Evolutionary conservation across 2,329 filamentous ascomycete genomes (phyloP).

Genomic region (Arthrobotrys conoides): DNA sequence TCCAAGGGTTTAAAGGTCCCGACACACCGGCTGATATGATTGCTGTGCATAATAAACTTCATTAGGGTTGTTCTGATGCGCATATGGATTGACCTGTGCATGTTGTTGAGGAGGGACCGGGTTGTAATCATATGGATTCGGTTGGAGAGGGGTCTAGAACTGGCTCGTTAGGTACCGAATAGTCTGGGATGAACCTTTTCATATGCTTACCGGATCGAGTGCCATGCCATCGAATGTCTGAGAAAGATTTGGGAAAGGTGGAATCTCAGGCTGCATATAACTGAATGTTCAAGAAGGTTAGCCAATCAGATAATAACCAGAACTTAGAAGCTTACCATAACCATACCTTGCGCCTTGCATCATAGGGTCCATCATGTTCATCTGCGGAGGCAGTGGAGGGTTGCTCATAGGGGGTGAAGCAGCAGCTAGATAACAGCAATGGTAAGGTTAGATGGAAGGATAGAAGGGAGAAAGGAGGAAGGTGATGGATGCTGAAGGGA

Average conservation of each 20-base stretch:
- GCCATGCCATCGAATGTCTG: conserved; percentile 50
- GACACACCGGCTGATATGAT: conserved; percentile 74
- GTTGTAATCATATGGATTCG: conserved; percentile 65
- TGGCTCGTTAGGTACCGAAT: neutral
- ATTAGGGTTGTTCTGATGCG: conserved; percentile 72
- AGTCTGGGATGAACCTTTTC: neutral
- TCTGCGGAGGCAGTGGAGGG: conserved; percentile 66
- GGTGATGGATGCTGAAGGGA: conserved; percentile 65
- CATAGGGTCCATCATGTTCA: conserved; percentile 57
- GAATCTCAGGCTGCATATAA: conserved; percentile 52
- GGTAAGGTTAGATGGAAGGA: neutral
- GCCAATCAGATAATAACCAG: neutral
- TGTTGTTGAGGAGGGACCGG: conserved; percentile 66
- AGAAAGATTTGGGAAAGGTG: conserved; percentile 52
- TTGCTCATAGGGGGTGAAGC: conserved; percentile 63
- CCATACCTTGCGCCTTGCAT: conserved; percentile 51
- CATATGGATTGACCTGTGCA: conserved; percentile 68
- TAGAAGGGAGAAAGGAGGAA: conserved; percentile 55
- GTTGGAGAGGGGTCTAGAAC: conserved; percentile 64
- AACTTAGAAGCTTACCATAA: neutral
- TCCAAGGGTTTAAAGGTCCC: neutral
- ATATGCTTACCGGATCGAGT: conserved; percentile 39
- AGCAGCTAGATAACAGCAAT: conserved; percentile 38
- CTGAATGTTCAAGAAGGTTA: conserved; percentile 25
- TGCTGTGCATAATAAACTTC: conserved; percentile 73